Evolutionary conservation across 2,329 filamentous ascomycete species (phyloP), one percentile per base, ranked within the genome.

Genomic region (Tolypocladium pustulatum): DNA sequence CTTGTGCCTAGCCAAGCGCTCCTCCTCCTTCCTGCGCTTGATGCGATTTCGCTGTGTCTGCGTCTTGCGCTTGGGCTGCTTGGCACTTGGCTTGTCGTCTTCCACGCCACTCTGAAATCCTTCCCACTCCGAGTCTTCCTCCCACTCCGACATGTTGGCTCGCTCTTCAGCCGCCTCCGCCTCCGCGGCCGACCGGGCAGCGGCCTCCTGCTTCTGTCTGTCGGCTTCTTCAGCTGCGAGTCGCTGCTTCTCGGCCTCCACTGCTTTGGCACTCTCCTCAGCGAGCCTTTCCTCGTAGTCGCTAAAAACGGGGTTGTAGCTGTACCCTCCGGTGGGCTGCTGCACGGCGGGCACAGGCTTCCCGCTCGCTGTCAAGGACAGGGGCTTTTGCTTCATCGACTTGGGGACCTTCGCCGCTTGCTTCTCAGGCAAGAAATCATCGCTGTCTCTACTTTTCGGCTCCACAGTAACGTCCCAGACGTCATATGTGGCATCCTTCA

Each of bases 81-180:
- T 96, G 46, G 63, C 63, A 12, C 65, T 67, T 61, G 83, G 82
- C 67, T 83, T 86, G 68, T 74, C 67, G 37, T 90, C 87, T 65
- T 91, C 87, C 12, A 81, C 83, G 58, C 90, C 91, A 69, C 90
- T 96, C 75, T 96, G 87, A 64, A 91, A 85, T 0, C 89, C 89
- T 72, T 92, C 93, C 91, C 91, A 97, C 17, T 90, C 91, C 54
- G 89, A 94, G 69, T 96, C 92, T 66, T 93, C 89, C 60, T 95
- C 91, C 78, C 84, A 93, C 71, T 85, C 84, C 0, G 83, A 86
- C 59, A 88, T 68, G 55, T 86, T 81, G 3, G 81, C 82, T 54
- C 81, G 83, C 61, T 83, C 81, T 67, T 90, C 86, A 0, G 86
- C 87, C 20, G 89, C 89, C 55, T 91, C 88, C 2, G 88, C 86